Evolutionary conservation across 805 yeast genomes (phyloP).

Genomic region (Danielia oregonensis): DNA sequence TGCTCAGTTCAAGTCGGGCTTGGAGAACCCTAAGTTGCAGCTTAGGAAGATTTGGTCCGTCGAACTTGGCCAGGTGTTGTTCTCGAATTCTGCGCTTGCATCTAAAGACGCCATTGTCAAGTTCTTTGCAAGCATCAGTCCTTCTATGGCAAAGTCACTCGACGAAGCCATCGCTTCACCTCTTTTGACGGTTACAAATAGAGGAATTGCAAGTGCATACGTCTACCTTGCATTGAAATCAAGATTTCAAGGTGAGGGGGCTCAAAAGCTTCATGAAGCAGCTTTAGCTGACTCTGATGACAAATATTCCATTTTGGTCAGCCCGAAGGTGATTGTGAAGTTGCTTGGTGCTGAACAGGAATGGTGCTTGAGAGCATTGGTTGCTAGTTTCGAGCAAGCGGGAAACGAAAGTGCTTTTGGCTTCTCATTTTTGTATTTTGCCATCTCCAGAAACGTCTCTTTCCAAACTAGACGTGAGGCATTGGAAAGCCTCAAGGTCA

Average conservation of each 20-base stretch:
- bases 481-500: slow-evolving; percentile 23
- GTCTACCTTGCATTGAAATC: slow-evolving; percentile 35
- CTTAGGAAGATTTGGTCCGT: slow-evolving; percentile 67
- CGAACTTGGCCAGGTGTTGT: slow-evolving; percentile 39
- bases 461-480: slow-evolving; percentile 34
- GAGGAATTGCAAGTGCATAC: slow-evolving; percentile 52
- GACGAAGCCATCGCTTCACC: slow-evolving; percentile 51
- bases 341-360: slow-evolving; percentile 43
- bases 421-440: slow-evolving; percentile 45
- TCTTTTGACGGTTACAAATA: slow-evolving; percentile 47
- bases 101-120: slow-evolving; percentile 2
- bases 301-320: slow-evolving; percentile 47
- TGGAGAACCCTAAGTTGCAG: slow-evolving; percentile 59
- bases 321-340: slow-evolving; percentile 48
- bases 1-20: slow-evolving; percentile 49
- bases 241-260: slow-evolving; percentile 15
- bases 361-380: slow-evolving; percentile 52
- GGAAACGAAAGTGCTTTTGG: slow-evolving; percentile 30
- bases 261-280: slow-evolving; percentile 24
- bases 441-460: slow-evolving; percentile 39
- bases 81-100: slow-evolving; percentile 3
- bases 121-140: slow-evolving; percentile 14
- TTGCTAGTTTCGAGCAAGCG: slow-evolving; percentile 22
- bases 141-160: slow-evolving; percentile 24
- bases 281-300: slow-evolving; percentile 35